Base-by-base conservation (phyloP, 768 basidiomycete species). In the Nevesoporus exiguus region DNA sequence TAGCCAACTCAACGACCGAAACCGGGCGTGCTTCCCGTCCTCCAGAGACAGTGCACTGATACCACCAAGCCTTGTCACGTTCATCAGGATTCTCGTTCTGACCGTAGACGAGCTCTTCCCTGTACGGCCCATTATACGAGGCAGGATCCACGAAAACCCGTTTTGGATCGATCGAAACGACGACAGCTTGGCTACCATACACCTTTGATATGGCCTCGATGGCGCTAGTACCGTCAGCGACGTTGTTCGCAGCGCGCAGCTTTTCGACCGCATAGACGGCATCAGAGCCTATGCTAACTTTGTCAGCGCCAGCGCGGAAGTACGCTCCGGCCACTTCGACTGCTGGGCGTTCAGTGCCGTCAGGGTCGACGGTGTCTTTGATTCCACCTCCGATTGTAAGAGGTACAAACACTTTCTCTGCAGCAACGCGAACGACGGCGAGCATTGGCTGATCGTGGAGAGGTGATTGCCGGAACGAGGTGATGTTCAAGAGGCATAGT, bases 321-420 rank as follows among this genome's bases (percentile, higher is more conserved):
- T 99, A 99, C 14, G 87, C 84, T 9, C 91, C 88, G 4, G 97
- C 97, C 45, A 98, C 97, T 69, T 98, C 95, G 53, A 97, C 79
- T 14, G 97, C 97, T 27, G 82, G 78, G 56, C 84, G 88, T 55
- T 74, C 75, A 6, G 94, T 96, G 33, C 94, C 95, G 70, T 99
- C 97, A 0, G 97, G 97, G 67, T 99, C 97, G 64, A 90, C 76
- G 19, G 87, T 87, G 71, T 97, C 94, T 71, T 95, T 95, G 77
- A 99, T 98, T 2, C 97, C 97, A 21, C 97, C 97, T 24, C 97
- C 97, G 61, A 99, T 94, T 15, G 97, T 98, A 34, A 99, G 80
- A n/a, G 97, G 97, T 1, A 99, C 93, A 64, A 95, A 98, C 42
- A 98, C 83, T 49, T 83, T 81, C 69, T 92, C 83, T 1, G 97